Base-by-base conservation (phyloP, 305 asterid genomes). In the Euphrasia arctica region DNA sequence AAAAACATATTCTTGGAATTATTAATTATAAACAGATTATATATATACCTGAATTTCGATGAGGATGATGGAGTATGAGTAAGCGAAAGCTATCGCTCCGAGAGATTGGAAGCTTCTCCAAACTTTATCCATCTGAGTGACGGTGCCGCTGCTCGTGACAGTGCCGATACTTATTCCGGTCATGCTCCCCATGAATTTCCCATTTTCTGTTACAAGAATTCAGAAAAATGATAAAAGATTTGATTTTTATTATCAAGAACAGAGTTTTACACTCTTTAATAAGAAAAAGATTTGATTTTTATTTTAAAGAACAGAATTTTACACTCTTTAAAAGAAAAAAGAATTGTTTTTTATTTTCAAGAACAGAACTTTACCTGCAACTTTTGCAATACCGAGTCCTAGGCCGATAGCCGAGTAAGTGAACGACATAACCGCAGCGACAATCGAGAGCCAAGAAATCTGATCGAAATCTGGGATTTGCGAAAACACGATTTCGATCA, bases 1-100 rank as follows among this genome's bases (percentile, higher is more conserved):
- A 50, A 50, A 47, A 50, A 50, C 3, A 15, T 9, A 11, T 47
- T 47, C 58, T 15, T 47, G 51, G n/a, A n/a, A n/a, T n/a, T n/a
- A n/a, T n/a, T n/a, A n/a, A n/a, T n/a, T n/a, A n/a, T n/a, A n/a
- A n/a, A n/a, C n/a, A n/a, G n/a, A n/a, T n/a, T n/a, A n/a, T n/a
- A n/a, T n/a, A n/a, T n/a, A n/a, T n/a, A 89, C 96, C 89, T 89
- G 91, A 42, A 91, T 91, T 73, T 91, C 95, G 11, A 91, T 82
- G 2, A 91, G 92, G 62, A 85, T 91, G 62, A 87, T 78, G 54
- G 98, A 91, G 83, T 89, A 91, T 58, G 98, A 91, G 65, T 89
- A 91, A 13, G 98, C 98, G 67, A 91, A 91, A 64, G 97, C 98
- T 11, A 91, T 82, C 56, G 82, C 96, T 28, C 97, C 98, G 29